phyloP scores from a whole-genome alignment of 768 basidiomycete genomes.

The Infundibulicybe gibba region DNA sequence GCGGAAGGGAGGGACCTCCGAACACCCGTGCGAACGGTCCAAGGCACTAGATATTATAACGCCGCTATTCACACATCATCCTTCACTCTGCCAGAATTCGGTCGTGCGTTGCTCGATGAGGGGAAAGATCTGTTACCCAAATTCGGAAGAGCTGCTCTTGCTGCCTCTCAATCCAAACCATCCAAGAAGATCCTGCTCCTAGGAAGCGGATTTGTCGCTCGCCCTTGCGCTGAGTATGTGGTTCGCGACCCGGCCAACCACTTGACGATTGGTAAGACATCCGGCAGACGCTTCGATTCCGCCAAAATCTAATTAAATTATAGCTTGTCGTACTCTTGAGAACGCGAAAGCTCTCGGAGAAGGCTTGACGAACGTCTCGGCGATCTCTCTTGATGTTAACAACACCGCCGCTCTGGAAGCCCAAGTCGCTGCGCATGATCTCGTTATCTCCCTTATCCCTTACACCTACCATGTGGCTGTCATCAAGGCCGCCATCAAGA shows the following conservation, averaged over 20 bases:
- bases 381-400: constrained; percentile 80
- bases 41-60: constrained; percentile 82
- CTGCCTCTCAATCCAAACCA: constrained; percentile 35
- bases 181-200: constrained; percentile 78
- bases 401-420: constrained; percentile 69
- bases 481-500: constrained; percentile 87
- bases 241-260: constrained; percentile 75
- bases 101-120: constrained; percentile 68
- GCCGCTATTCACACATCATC: constrained; percentile 73
- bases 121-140: constrained; percentile 66
- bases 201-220: constrained; percentile 93
- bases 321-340: constrained; percentile 85
- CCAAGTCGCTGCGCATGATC: constrained; percentile 80
- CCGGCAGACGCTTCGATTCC: background rate
- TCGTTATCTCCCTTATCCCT: constrained; percentile 95
- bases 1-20: constrained; percentile 65
- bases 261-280: constrained; percentile 73
- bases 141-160: constrained; percentile 64
- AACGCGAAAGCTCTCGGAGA: constrained; percentile 68
- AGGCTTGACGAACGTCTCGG: constrained; percentile 65
- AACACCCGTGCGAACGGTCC: constrained; percentile 69
- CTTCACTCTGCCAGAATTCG: constrained; percentile 94
- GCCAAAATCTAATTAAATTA: constrained; percentile 1
- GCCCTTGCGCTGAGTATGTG: constrained; percentile 95
- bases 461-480: constrained; percentile 89